Percentiles rank a stretch among this genome's conserved stretches.
Conservation (phyloP, 148 eudicot genomes). For the Beta vulgaris region DNA sequence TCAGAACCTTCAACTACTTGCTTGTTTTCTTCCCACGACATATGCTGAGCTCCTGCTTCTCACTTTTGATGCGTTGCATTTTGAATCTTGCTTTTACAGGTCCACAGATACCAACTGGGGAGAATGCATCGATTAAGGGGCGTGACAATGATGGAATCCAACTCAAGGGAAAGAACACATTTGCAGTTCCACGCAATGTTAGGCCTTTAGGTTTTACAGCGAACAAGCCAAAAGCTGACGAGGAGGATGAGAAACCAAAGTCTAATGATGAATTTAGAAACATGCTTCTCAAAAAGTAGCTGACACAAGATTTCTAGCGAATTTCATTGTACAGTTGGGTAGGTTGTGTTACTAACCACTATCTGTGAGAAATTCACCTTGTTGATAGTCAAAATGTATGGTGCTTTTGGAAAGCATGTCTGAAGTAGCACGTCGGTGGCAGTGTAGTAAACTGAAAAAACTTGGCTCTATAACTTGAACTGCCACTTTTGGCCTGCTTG, state of each 20-base stretch:
- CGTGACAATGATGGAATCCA: slow-evolving; percentile 32
- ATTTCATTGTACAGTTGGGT: slow-evolving; percentile 22
- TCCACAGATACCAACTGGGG: not conserved
- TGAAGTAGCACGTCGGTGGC: not conserved
- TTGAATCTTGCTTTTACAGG: slow-evolving; percentile 11
- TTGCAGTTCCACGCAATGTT: slow-evolving; percentile 78
- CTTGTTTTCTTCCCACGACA: not conserved
- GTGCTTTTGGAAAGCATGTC: not conserved
- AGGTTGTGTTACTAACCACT: not conserved
- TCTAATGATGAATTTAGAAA: slow-evolving; percentile 88
- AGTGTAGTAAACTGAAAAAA: not conserved
- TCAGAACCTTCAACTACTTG: not conserved
- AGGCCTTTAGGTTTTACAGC: slow-evolving; percentile 52
- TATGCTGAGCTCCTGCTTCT: not conserved
- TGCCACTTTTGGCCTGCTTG: not conserved
- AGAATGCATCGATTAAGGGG: slow-evolving; percentile 16
- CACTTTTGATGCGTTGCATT: not conserved
- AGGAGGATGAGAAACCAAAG: slow-evolving; percentile 64
- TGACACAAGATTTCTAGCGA: not conserved
- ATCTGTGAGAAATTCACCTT: not conserved
- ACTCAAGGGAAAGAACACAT: slow-evolving; percentile 75
- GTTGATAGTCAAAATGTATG: not conserved
- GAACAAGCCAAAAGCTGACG: slow-evolving; percentile 33
- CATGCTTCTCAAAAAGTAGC: slow-evolving; percentile 52
- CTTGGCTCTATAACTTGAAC: not conserved